Evolutionary conservation across 2,329 filamentous ascomycete genomes (phyloP), one percentile per base, ranked within the genome.

Genomic region (Corynespora cassiicola): DNA sequence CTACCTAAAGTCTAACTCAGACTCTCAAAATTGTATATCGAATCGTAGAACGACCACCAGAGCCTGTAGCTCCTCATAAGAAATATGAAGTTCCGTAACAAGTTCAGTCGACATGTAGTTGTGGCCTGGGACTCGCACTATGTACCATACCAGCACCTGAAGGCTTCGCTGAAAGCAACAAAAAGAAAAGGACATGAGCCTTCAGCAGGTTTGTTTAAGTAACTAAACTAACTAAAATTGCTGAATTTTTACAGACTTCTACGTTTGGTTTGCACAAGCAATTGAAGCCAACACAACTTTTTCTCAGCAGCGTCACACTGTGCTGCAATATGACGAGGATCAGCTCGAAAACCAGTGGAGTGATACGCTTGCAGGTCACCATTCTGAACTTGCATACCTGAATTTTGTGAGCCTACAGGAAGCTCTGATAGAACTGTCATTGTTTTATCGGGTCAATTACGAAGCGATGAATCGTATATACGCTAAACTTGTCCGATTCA

Each of bases 381-480:
- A n/a, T 16, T 17, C 33, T 11, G 4, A 36, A 10, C 15, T 36
- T 11, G 12, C 12, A 14, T 27, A 20, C 33, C 23, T 28, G 17
- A 27, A 36, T 16, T 19, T 15, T n/a, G 10, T 36, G 17, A 28
- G 11, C 21, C 33, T 36, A 17, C 23, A 19, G 8, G 23, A 28
- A 6, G 33, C 21, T 28, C 14, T 7, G 21, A 25, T 23, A 25
- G 31, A 22, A 15, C 31, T 36, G 26, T n/a, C 7, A 25, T 22
- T n/a, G 18, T 36, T 36, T 24, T 36, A 28, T 28, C 22, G 33
- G 28, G 22, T 36, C 14, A 36, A 36, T 17, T 14, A 16, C 23
- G 33, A 36, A 28, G 33, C 33, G 10, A 28, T 36, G 21, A 16
- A 27, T 26, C 33, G 33, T 15, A 36, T 36, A 27, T 28, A 26